Evolutionary conservation across 1,284 basidiomycete genomes (phyloP).

Genomic region (Entoloma clypeatum): DNA sequence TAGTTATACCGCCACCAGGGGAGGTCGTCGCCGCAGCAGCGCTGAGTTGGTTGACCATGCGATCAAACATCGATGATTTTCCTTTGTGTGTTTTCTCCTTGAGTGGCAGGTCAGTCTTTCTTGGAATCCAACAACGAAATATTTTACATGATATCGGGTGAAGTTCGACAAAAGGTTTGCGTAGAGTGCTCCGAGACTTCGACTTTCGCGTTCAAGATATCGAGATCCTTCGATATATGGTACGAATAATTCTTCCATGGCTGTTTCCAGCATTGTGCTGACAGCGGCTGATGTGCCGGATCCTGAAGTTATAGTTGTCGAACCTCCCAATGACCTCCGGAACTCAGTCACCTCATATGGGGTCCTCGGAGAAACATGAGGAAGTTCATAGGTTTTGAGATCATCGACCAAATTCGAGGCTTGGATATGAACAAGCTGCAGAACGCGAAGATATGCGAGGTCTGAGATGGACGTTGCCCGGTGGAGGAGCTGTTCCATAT

Average conservation of each 20-base stretch:
- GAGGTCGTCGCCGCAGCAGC: constrained; percentile 67
- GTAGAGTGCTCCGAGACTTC: constrained; percentile 83
- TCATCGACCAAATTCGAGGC: constrained; percentile 85
- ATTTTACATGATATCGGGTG: constrained; percentile 80
- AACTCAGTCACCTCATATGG: constrained; percentile 60
- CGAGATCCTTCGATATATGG: constrained; percentile 90
- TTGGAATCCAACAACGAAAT: constrained; percentile 6
- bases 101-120: not conserved
- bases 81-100: constrained; percentile 76
- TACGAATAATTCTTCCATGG: constrained; percentile 95
- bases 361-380: constrained; percentile 58
- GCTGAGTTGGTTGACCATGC: constrained; percentile 89
- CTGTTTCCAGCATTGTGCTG: constrained; percentile 86
- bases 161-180: constrained; percentile 73
- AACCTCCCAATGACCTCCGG: constrained; percentile 47
- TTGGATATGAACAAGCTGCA: constrained; percentile 85
- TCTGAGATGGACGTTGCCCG: constrained; percentile 75
- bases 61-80: constrained; percentile 86
- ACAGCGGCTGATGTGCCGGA: constrained; percentile 56
- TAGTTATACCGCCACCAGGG: constrained; percentile 54
- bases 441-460: constrained; percentile 86
- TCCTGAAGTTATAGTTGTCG: constrained; percentile 34
- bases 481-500: constrained; percentile 83
- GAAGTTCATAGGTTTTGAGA: constrained; percentile 88
- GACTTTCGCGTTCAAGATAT: constrained; percentile 91